Percentiles rank a stretch among this genome's conserved stretches.
phyloP scores from a whole-genome alignment of 2,329 filamentous ascomycete genomes.

The Xylariomycetidae sp. region DNA sequence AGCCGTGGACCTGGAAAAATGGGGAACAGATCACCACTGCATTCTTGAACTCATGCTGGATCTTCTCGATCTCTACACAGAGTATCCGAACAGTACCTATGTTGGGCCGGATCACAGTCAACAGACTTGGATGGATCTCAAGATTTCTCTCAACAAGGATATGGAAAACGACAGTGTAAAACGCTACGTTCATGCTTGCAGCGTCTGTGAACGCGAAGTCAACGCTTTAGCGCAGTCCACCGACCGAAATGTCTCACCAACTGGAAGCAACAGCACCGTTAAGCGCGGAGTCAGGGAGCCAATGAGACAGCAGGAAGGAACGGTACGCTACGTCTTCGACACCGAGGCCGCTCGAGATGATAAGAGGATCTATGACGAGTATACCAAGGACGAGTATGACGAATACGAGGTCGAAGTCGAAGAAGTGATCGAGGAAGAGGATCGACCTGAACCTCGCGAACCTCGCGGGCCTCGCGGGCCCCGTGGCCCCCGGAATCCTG shows the following conservation, averaged over 20 bases:
- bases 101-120: constrained; percentile 69
- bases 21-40: constrained; percentile 41
- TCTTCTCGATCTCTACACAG: constrained; percentile 86
- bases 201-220: constrained; percentile 41
- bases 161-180: constrained; percentile 59
- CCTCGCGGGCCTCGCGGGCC: constrained; percentile 18
- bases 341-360: constrained; percentile 70
- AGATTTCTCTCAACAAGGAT: constrained; percentile 82
- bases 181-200: constrained; percentile 60
- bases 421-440: constrained; percentile 40
- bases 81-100: constrained; percentile 70
- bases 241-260: constrained; percentile 33
- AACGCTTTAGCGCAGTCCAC: constrained; percentile 30
- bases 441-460: constrained; percentile 17
- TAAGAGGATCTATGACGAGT: constrained; percentile 60
- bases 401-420: constrained; percentile 77
- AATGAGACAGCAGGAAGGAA: constrained; percentile 60
- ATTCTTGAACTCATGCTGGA: constrained; percentile 80
- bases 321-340: constrained; percentile 86
- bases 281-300: constrained; percentile 31
- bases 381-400: constrained; percentile 70
- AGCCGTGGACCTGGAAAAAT: constrained; percentile 45
- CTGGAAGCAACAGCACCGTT: constrained; percentile 22
- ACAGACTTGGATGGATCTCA: constrained; percentile 77
- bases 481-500: constrained; percentile 15